These are phyloP conservation scores for Dispira simplex DNA, from an alignment of 192 early-diverging fungal genomes.

Conservation along the genomic window DNA sequence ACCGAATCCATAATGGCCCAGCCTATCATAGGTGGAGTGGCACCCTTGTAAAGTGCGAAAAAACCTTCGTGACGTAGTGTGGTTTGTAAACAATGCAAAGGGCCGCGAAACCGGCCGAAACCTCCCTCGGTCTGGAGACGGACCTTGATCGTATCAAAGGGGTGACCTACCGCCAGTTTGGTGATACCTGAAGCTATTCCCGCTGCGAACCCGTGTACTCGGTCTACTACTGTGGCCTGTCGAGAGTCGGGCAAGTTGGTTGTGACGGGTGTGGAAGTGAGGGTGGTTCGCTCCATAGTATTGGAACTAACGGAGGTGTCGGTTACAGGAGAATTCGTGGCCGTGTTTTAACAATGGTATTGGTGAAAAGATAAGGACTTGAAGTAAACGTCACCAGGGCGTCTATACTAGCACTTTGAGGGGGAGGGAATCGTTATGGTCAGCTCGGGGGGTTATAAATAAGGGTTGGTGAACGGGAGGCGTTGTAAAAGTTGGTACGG, in stretches of 20 bases:
- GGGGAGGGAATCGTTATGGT: no score
- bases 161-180: constrained; percentile 65
- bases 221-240: constrained; percentile 21
- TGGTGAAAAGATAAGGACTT: no score
- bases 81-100: constrained; percentile 45
- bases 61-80: constrained; percentile 54
- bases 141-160: constrained; percentile 70
- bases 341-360: no score
- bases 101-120: constrained; percentile 54
- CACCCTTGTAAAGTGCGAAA: constrained; percentile 81
- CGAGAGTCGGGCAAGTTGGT: not conserved
- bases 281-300: no score
- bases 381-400: no score
- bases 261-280: not conserved
- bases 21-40: constrained; percentile 79
- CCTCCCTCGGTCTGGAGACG: constrained; percentile 56
- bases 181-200: constrained; percentile 61
- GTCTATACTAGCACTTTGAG: no score
- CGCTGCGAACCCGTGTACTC: constrained; percentile 49
- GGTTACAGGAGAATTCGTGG: no score
- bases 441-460: no score
- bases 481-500: no score
- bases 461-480: no score
- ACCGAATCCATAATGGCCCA: constrained; percentile 78
- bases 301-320: no score